Percentiles rank a stretch among this genome's conserved stretches.
phyloP scores from a whole-genome alignment of 768 basidiomycete species.

The Leccinum boreale region DNA sequence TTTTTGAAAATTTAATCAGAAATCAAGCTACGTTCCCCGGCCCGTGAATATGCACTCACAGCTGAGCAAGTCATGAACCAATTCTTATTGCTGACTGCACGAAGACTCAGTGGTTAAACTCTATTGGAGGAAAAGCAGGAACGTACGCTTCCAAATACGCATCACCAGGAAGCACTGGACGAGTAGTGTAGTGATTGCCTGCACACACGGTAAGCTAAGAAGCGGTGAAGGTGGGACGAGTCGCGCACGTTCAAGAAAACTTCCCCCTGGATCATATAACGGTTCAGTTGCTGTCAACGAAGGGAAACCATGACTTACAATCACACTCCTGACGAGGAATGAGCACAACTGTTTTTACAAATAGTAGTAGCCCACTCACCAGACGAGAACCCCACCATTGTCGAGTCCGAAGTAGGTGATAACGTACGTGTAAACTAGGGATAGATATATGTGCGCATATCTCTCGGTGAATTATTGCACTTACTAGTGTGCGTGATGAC shows the following conservation, averaged over 20 bases:
- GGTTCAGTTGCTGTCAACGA: constrained; percentile 3
- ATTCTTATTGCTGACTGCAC: constrained; percentile 48
- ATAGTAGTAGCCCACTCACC: constrained; percentile 32
- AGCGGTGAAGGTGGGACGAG: background rate
- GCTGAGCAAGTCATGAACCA: constrained; percentile 34
- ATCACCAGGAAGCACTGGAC: constrained; percentile 55
- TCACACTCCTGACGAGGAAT: constrained; percentile 18
- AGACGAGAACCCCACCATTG: constrained; percentile 35
- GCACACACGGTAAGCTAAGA: background rate
- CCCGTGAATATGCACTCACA: constrained; percentile 12
- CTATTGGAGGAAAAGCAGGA: background rate
- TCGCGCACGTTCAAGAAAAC: constrained; percentile 44
- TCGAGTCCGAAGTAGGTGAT: constrained; percentile 38
- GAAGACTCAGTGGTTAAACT: background rate
- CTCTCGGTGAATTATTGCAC: background rate
- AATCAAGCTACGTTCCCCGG: background rate
- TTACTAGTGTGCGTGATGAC: constrained; percentile 51
- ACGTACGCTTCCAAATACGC: constrained; percentile 48
- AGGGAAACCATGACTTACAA: constrained; percentile 13
- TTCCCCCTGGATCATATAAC: constrained; percentile 35
- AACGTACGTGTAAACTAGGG: constrained; percentile 46
- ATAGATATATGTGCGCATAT: background rate
- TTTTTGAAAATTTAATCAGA: background rate
- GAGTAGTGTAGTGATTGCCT: constrained; percentile 43
- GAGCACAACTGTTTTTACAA: background rate